Evolutionary conservation across 2,329 filamentous ascomycete species (phyloP).

Genomic region (Claviceps lovelessii): DNA sequence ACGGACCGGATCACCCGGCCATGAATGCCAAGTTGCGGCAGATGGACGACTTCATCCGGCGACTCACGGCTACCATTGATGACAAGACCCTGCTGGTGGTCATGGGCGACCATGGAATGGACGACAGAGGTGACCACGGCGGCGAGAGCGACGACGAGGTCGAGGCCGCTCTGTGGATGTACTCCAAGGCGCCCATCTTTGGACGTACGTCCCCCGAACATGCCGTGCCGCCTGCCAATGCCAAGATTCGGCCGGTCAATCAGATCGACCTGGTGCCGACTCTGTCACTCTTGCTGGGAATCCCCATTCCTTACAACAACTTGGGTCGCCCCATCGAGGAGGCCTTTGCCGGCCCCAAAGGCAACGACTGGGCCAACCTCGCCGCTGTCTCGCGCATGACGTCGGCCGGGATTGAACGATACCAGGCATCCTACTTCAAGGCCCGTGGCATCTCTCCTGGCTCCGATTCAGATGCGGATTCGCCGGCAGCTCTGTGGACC

Average conservation of each 20-base stretch:
- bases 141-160: slow-evolving; percentile 95
- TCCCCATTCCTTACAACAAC: slow-evolving; percentile 94
- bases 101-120: slow-evolving; percentile 99
- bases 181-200: slow-evolving; percentile 75
- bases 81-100: slow-evolving; percentile 80
- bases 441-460: slow-evolving; percentile 55
- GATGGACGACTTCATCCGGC: slow-evolving; percentile 70
- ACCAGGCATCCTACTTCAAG: slow-evolving; percentile 69
- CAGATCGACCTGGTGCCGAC: slow-evolving; percentile 97
- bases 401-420: slow-evolving; percentile 75
- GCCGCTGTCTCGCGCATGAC: slow-evolving; percentile 63
- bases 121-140: slow-evolving; percentile 92
- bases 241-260: slow-evolving; percentile 59
- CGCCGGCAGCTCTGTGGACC: slow-evolving; percentile 28
- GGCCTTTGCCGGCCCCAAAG: slow-evolving; percentile 61
- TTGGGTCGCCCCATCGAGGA: slow-evolving; percentile 87
- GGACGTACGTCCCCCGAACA: slow-evolving; percentile 55
- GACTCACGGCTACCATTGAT: slow-evolving; percentile 58
- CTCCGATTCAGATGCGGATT: slow-evolving; percentile 31
- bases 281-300: slow-evolving; percentile 68
- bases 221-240: slow-evolving; percentile 46
- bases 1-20: slow-evolving; percentile 80
- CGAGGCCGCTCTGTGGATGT: slow-evolving; percentile 95
- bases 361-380: slow-evolving; percentile 61
- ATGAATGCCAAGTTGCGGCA: slow-evolving; percentile 85